Percentiles rank a stretch among this genome's conserved stretches.
phyloP scores from a whole-genome alignment of 139 green algal genomes.

The Auxenochlorella pyrenoidosa region DNA sequence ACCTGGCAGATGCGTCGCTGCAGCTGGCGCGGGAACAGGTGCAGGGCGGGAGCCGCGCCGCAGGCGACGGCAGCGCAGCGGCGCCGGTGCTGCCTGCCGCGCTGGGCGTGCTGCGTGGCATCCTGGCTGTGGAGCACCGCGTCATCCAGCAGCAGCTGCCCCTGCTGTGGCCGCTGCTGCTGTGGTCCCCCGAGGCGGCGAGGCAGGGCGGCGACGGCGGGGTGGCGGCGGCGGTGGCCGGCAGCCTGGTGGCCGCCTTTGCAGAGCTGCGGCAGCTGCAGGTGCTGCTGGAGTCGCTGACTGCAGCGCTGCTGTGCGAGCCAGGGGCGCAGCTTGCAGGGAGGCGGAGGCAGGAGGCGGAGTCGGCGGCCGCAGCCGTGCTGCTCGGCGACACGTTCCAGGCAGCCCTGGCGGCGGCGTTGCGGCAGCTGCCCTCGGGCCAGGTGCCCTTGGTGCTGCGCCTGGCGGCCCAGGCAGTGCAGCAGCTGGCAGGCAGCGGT shows the following conservation, averaged over 20 bases:
- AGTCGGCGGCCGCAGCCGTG: background rate
- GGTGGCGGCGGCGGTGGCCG: conserved; percentile 20
- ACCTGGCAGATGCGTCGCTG: conserved; percentile 19
- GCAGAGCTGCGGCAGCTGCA: conserved; percentile 52
- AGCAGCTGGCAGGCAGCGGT: background rate
- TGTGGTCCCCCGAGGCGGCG: background rate
- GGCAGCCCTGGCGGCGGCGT: conserved; percentile 1
- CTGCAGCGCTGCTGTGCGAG: conserved; percentile 7
- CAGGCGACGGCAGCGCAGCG: background rate
- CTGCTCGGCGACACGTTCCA: background rate
- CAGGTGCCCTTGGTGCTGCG: conserved; percentile 35
- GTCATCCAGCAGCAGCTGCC: conserved; percentile 45
- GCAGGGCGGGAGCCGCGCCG: background rate
- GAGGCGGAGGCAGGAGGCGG: background rate
- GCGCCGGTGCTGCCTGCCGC: conserved; percentile 8
- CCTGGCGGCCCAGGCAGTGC: background rate
- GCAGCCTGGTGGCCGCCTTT: conserved; percentile 40
- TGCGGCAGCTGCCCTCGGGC: conserved; percentile 29
- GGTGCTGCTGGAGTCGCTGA: conserved; percentile 44
- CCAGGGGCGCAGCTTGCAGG: background rate
- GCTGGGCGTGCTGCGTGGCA: conserved; percentile 31
- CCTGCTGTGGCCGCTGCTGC: conserved; percentile 42
- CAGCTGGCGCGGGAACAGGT: background rate
- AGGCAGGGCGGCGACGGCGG: background rate
- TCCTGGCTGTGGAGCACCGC: conserved; percentile 50